Base-by-base conservation (phyloP, 495 filamentous ascomycete species). In the Staphylotrichum longicolle region DNA sequence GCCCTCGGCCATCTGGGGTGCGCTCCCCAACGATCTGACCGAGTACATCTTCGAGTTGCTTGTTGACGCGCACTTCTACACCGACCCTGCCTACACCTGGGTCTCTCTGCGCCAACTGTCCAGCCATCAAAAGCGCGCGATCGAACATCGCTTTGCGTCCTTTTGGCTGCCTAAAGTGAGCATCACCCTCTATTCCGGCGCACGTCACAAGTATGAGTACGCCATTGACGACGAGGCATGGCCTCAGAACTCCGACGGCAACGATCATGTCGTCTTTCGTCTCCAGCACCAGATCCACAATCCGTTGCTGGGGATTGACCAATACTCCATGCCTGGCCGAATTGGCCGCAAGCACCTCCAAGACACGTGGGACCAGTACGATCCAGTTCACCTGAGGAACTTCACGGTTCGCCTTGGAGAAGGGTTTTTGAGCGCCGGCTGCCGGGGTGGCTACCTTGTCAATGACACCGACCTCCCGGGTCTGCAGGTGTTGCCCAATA, bases 71-170 rank as follows among this genome's bases (percentile, higher is more conserved):
- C 37, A 50, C 57, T 42, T 58, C 37, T 5, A 15, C 35, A n/a
- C 10, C 35, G 57, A 58, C 47, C 46, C 57, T 11, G 57, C 57
- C 35, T 58, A 58, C 47, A 51, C 47, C 9, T 58, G 57, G 46
- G 30, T 27, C 2, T 11, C 8, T 11, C 46, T 58, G 20, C 57
- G 57, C 20, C 57, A 51, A 2, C 2, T 42, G 1, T 50, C 57
- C 2, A n/a, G 12, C 10, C 35, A 41, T 11, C 46, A 58, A 12
- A 58, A 50, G 11, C 57, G n/a, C 47, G 12, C 15, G 3, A 49
- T 58, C 30, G 47, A 58, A 27, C 47, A 11, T 20, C 35, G 27
- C 12, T 58, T 58, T 9, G 20, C 2, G 7, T 5, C 0, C 2
- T 50, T 33, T 27, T 58, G 57, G 57, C 57, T 58, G 4, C 55